Evolutionary conservation across 2,329 filamentous ascomycete species (phyloP).

Genomic region (Endoconidiophora laricicola): DNA sequence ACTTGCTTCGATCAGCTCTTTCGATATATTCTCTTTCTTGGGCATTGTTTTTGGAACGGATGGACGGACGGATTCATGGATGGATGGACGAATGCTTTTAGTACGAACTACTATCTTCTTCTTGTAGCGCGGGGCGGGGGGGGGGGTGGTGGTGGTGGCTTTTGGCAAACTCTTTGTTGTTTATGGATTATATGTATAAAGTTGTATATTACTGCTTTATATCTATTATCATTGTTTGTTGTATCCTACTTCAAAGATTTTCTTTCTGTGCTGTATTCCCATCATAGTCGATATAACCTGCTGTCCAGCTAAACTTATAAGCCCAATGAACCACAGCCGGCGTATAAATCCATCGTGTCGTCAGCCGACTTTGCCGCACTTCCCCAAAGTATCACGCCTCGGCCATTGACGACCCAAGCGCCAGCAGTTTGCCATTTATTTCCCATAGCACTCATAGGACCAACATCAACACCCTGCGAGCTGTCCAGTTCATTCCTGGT

Average conservation of each 20-base stretch:
- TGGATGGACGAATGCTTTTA: too few relatives aligned
- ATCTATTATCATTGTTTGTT: background rate
- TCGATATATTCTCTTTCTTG: too few relatives aligned
- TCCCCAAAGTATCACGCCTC: constrained; percentile 33
- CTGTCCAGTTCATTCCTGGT: background rate
- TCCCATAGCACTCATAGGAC: constrained; percentile 29
- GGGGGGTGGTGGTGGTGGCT: background rate
- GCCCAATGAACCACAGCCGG: constrained; percentile 22
- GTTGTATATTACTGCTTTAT: background rate
- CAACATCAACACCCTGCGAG: constrained; percentile 16
- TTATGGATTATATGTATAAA: background rate
- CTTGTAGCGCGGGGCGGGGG: background rate
- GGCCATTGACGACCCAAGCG: constrained; percentile 33
- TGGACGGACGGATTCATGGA: too few relatives aligned
- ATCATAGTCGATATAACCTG: background rate
- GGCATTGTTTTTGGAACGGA: too few relatives aligned
- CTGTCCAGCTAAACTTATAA: constrained; percentile 15
- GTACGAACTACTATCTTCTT: too few relatives aligned
- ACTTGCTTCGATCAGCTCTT: too few relatives aligned
- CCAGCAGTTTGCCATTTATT: constrained; percentile 41
- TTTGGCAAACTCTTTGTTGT: background rate
- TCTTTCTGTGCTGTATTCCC: background rate
- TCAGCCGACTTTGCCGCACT: constrained; percentile 31
- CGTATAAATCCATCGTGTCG: constrained; percentile 38
- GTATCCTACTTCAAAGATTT: background rate